phyloP scores from a whole-genome alignment of 2,329 filamentous ascomycete genomes.

The Claviceps monticola region DNA sequence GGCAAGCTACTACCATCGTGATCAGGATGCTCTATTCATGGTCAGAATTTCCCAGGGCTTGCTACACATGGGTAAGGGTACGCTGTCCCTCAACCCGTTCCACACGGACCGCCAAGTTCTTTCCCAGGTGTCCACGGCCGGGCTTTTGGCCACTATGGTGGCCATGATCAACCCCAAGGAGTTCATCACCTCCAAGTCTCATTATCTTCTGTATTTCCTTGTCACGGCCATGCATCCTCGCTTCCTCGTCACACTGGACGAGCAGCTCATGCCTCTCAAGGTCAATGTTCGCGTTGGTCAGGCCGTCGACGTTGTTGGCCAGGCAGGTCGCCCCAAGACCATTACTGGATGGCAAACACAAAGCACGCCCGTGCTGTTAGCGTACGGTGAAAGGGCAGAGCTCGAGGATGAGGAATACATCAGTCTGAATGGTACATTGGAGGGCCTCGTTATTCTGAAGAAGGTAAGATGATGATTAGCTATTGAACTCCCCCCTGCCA shows the following conservation, averaged over 20 bases:
- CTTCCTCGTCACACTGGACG: conserved; percentile 91
- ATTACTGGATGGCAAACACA: conserved; percentile 99
- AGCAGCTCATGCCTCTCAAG: conserved; percentile 82
- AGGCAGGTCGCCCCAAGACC: conserved; percentile 93
- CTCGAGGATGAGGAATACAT: conserved; percentile 97
- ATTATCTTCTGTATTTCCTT: conserved; percentile 95
- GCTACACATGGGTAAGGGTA: conserved; percentile 98
- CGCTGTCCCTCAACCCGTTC: conserved; percentile 93
- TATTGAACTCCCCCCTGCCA: not conserved
- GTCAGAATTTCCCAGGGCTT: conserved; percentile 96
- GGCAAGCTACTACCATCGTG: conserved; percentile 94
- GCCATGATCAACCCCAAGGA: conserved; percentile 93
- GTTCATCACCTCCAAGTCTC: conserved; percentile 52
- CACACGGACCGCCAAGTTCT: conserved; percentile 95
- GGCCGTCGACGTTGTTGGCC: conserved; percentile 93
- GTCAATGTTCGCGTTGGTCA: conserved; percentile 96
- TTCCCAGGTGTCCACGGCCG: conserved; percentile 79
- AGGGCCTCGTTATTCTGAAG: conserved; percentile 88
- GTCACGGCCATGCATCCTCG: conserved; percentile 94
- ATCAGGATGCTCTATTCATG: conserved; percentile 96
- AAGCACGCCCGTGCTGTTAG: conserved; percentile 89
- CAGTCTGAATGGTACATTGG: conserved; percentile 76
- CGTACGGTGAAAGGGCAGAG: conserved; percentile 92
- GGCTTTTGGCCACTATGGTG: conserved; percentile 77
- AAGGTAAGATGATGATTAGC: conserved; percentile 51